Evolutionary conservation across 2,329 filamentous ascomycete species (phyloP), one percentile per base, ranked within the genome.

Genomic region (Fusarium duplospermum): DNA sequence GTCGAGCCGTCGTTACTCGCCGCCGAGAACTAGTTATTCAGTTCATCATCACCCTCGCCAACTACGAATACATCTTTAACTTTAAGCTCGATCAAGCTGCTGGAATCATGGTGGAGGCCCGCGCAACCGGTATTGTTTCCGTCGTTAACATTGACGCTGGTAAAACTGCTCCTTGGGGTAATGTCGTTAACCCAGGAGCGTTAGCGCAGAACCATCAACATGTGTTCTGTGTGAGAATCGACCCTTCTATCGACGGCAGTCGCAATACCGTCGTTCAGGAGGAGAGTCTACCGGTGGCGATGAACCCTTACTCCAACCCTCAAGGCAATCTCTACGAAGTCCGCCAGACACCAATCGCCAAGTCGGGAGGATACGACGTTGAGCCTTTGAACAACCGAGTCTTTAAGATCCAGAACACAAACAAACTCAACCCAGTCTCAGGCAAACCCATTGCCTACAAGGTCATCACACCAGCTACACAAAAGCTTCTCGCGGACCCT

Each of bases 131-230:
- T 2, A 89, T 93, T 40, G 84, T 93, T 13, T 89, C 87, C 7
- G 88, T 90, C 3, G 86, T 90, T 22, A 87, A 89, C 72, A 91
- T 92, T 62, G 88, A 89, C 66, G 87, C 82, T 76, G 87, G 88
- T 73, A 88, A 86, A 64, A 83, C 76, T 24, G 87, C 72, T 77
- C 80, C 79, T 10, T 92, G 87, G 78, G 91, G 90, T n/a, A 93
- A 89, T 66, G 84, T 92, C 1, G 91, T 94, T 2, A 85, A 86
- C 0, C 88, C 89, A 0, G 92, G 92, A 0, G 89, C 91, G 0
- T 82, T 93, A 2, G 92, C 92, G 0, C 90, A 90, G 69, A 91
- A 93, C 80, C 92, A 94, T 73, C 92, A 94, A 79, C 92, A 94
- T 82, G 86, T 93, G 50, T 93, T 94, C 78, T 87, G 85, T 31